Evolutionary conservation across 116 monocot species (phyloP).

Genomic region (Zostera marina): DNA sequence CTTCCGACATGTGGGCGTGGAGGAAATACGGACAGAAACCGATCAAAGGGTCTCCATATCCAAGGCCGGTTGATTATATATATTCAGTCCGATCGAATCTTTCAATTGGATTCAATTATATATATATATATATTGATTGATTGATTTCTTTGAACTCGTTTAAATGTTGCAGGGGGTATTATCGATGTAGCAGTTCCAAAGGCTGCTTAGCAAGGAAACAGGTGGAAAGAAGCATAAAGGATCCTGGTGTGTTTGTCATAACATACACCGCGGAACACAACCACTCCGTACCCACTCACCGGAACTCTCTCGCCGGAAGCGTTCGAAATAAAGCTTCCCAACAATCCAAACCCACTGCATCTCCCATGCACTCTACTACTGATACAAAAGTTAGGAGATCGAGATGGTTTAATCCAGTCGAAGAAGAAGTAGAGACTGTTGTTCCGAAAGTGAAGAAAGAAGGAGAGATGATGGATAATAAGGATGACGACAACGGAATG

Average conservation of each 20-base stretch:
- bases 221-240: constrained; percentile 47
- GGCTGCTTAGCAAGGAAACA: constrained; percentile 58
- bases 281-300: constrained; percentile 49
- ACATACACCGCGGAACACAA: constrained; percentile 79
- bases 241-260: constrained; percentile 38
- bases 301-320: constrained; percentile 66
- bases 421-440: constrained; percentile 4
- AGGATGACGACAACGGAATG: constrained; percentile 22
- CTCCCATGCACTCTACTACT: background rate
- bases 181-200: constrained; percentile 65
- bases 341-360: background rate
- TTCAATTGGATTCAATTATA: background rate
- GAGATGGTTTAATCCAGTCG: background rate
- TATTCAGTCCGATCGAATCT: background rate
- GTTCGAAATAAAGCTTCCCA: constrained; percentile 25
- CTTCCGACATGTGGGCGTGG: constrained; percentile 69
- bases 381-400: background rate
- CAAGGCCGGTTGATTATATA: constrained; percentile 22
- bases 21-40: constrained; percentile 85
- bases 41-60: constrained; percentile 71
- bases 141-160: background rate
- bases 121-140: background rate
- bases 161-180: constrained; percentile 45
- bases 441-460: constrained; percentile 1
- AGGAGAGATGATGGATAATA: constrained; percentile 16